These are phyloP conservation scores for Paratinospora sagittata DNA, from an alignment of 164 flowering plant species.

Conservation along the genomic window DNA sequence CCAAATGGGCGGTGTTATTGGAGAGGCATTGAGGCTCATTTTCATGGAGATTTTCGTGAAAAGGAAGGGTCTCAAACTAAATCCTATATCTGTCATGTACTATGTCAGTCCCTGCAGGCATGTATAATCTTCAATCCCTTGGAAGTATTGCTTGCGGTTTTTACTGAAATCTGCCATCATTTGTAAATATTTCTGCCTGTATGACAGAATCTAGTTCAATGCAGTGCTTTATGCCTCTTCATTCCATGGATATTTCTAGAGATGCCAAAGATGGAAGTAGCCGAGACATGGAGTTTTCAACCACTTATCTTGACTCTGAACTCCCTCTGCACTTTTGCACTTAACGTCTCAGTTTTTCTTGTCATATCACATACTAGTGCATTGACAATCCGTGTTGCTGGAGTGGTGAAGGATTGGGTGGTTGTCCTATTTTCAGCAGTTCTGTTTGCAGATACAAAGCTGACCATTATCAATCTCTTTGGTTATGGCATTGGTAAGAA, in stretches of 20 bases:
- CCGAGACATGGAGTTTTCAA: constrained; percentile 71
- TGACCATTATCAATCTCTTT: constrained; percentile 75
- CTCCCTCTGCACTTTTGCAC: constrained; percentile 93
- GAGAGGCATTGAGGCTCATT: constrained; percentile 93
- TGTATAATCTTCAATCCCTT: constrained; percentile 11
- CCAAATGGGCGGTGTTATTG: constrained; percentile 99
- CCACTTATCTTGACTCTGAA: constrained; percentile 66
- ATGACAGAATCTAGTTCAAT: constrained; percentile 13
- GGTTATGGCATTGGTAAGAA: constrained; percentile 88
- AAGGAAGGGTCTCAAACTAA: constrained; percentile 80
- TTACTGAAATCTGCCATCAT: background rate
- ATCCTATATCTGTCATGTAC: constrained; percentile 90
- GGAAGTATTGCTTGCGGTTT: background rate
- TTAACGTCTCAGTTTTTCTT: constrained; percentile 93
- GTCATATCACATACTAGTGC: constrained; percentile 98
- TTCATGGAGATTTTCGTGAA: constrained; percentile 97
- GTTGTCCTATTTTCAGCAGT: constrained; percentile 88
- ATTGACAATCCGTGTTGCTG: constrained; percentile 96
- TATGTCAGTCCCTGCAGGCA: constrained; percentile 99
- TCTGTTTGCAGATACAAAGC: constrained; percentile 87
- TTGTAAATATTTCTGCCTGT: background rate
- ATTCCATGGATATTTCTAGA: constrained; percentile 95
- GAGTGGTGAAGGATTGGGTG: constrained; percentile 99
- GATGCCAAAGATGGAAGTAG: constrained; percentile 81
- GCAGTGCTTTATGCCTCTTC: constrained; percentile 91